These are phyloP conservation scores for Xylaria longipes DNA, from an alignment of 495 filamentous ascomycete genomes.

Conservation along the genomic window DNA sequence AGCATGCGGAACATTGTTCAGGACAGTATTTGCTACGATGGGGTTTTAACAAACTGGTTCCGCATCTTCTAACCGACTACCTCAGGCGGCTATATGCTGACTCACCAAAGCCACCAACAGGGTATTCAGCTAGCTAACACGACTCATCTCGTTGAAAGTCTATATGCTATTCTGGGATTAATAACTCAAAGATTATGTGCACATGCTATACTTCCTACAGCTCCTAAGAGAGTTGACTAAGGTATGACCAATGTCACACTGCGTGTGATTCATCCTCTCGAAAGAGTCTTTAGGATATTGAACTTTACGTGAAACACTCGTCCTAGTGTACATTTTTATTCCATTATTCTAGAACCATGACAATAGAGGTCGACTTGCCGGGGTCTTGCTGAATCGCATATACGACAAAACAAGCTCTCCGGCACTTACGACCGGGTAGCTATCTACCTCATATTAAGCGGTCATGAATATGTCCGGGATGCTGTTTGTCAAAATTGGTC, in stretches of 20 bases:
- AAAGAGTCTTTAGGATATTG: not conserved
- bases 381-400: not conserved
- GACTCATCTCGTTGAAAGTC: not conserved
- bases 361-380: not conserved
- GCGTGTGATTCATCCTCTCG: not conserved
- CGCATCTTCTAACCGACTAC: not conserved
- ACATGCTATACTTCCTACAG: too few species aligned
- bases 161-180: not conserved
- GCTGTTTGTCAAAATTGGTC: not conserved
- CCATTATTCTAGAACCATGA: not conserved
- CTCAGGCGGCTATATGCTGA: not conserved
- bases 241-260: not conserved
- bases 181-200: not conserved
- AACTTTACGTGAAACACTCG: constrained; percentile 10
- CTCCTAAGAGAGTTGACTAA: not conserved
- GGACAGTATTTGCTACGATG: not conserved
- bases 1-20: not conserved
- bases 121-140: not conserved
- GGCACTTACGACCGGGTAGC: not conserved
- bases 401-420: not conserved
- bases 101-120: not conserved
- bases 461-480: not conserved
- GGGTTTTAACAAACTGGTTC: not conserved
- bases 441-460: not conserved
- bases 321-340: not conserved